These are phyloP conservation scores for Sarocladium strictum DNA, from an alignment of 2,329 filamentous ascomycete species.

Conservation along the genomic window DNA sequence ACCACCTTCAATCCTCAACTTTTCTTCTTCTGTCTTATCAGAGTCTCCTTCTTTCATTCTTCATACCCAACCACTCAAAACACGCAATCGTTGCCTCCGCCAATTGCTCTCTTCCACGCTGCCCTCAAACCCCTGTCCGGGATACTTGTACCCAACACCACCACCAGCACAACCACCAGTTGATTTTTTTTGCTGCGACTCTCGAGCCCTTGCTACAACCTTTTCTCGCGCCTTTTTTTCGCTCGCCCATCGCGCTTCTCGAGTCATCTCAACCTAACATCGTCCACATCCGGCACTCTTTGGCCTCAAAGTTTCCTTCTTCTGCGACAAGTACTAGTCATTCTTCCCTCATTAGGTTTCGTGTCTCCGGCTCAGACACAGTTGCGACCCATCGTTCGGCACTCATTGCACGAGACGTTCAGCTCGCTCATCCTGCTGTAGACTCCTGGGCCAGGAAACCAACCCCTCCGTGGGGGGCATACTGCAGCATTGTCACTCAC, in stretches of 20 bases:
- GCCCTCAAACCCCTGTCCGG: neutral
- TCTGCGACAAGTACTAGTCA: neutral
- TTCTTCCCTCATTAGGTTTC: neutral
- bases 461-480: constrained; percentile 9
- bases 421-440: neutral
- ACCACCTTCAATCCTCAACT: neutral
- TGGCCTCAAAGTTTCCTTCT: neutral
- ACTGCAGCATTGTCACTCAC: neutral
- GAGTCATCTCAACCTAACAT: neutral
- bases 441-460: neutral
- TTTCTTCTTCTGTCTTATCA: too few relatives aligned
- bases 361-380: neutral
- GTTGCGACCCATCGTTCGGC: neutral
- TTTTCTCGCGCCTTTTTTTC: neutral
- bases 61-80: neutral
- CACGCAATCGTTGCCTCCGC: neutral
- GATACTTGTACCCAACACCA: constrained; percentile 2
- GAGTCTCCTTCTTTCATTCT: constrained; percentile 4
- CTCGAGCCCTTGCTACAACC: neutral
- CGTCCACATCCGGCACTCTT: too few relatives aligned
- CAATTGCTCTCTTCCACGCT: constrained; percentile 2
- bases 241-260: neutral
- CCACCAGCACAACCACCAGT: neutral
- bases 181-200: neutral
- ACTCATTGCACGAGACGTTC: neutral